Evolutionary conservation across 1,284 basidiomycete genomes (phyloP), one percentile per base, ranked within the genome.

Genomic region (Marasmius oreades): DNA sequence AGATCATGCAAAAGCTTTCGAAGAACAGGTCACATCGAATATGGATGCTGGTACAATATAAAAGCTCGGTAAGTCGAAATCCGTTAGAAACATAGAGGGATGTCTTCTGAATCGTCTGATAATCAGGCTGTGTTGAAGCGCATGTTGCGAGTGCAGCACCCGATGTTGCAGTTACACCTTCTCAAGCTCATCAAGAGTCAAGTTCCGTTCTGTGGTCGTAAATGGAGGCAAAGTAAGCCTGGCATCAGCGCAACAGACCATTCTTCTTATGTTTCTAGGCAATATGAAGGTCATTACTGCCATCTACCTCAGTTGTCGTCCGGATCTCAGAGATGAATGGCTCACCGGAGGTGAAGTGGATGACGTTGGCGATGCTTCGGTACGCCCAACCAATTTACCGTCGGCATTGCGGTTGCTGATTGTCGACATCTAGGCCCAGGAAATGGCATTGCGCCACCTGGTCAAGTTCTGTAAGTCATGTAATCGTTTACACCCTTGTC

Each of bases 261-360:
- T 58, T 28, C 55, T 63, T 36, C 63, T 52, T 23, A 42, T 54
- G 50, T 43, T 52, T 56, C 24, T 66, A 96, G 93, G 92, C 23
- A 99, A 99, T 70, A 99, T 99, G 97, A 97, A 98, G 73, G 92
- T 98, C 59, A 99, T 99, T 67, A 99, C 97, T 3, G 89, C 93
- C 28, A 98, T 99, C 62, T 99, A 99, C 71, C 79, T 99, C 58
- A 97, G 98, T 67, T 98, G 95, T 69, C 81, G 96, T 53, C 96
- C 97, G 10, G 95, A 98, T 67, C 79, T 99, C 52, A 84, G 96
- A 37, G 97, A 99, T 70, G 97, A 99, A 68, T 99, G 97, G 97
- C 78, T 99, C 37, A 91, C 93, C 12, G 93, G 94, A 1, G 88
- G 87, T 18, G 97, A 99, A 68, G 86, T 93, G 5, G 96, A 99